phyloP scores from a whole-genome alignment of 2,329 filamentous ascomycete genomes.

The Colletotrichum musicola region DNA sequence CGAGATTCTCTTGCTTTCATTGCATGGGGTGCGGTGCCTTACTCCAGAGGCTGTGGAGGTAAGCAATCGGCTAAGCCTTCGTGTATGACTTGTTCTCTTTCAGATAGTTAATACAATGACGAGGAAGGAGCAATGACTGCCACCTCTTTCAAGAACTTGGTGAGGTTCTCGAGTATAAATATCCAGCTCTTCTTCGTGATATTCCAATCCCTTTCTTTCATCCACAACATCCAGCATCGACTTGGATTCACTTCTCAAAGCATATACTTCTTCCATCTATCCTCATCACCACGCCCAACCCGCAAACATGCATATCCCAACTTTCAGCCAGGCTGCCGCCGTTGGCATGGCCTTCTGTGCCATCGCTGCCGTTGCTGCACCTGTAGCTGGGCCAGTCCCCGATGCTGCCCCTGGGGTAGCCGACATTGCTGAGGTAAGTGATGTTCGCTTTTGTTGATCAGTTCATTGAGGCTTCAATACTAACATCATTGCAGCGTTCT shows the following conservation, averaged over 20 bases:
- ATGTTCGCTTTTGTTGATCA: no score
- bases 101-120: no score
- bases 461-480: not conserved
- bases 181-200: not conserved
- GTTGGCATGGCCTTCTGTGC: constrained; percentile 28
- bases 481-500: constrained; percentile 6
- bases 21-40: no score
- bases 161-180: constrained; percentile 13
- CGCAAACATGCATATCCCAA: constrained; percentile 24
- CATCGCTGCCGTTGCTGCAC: constrained; percentile 25
- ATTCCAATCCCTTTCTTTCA: not conserved
- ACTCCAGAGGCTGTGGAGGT: no score
- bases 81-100: no score
- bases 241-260: not conserved
- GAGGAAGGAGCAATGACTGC: not conserved
- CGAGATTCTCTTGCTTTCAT: no score
- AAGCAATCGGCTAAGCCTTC: no score
- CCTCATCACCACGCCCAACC: not conserved
- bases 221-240: not conserved
- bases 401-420: not conserved
- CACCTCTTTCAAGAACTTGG: no score
- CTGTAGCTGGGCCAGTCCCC: not conserved
- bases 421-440: constrained; percentile 8
- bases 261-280: not conserved
- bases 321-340: constrained; percentile 18